Evolutionary conservation across 2,329 filamentous ascomycete genomes (phyloP), one percentile per base, ranked within the genome.

Genomic region (Balansia obtecta): DNA sequence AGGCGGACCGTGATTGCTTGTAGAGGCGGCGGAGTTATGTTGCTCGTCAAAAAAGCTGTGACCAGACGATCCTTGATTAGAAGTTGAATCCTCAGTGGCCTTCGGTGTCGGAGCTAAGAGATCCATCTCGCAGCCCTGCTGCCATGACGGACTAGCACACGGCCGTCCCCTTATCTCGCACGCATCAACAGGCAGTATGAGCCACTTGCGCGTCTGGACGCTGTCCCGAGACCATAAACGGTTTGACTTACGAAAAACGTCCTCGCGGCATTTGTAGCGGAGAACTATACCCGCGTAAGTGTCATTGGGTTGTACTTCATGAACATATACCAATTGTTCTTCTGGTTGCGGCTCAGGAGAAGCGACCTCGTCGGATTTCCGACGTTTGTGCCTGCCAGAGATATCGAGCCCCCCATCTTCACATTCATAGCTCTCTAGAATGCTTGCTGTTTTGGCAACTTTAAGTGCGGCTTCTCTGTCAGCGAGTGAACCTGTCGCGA

Each of bases 211-310:
- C 45, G 83, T 80, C 64, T 96, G 91, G 37, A 97, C 85, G 55
- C 82, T 88, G 63, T 97, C 93, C 55, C 89, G 88, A 7, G 89
- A 88, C 93, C 93, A 98, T 61, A 98, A 82, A 11, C 93, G 82
- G 64, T 98, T 98, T 39, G 88, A 83, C 63, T 87, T 93, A 52
- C 88, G 79, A 56, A 98, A 83, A 2, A 85, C 77, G 45, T 90
- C 85, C 50, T 89, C 82, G 55, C 86, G 80, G 64, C 91, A 97
- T 59, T 87, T 85, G 67, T 94, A 98, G 59, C 84, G 86, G 56
- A 98, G 83, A 48, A 93, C 85, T 47, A 98, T 82, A 2, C 93
- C 91, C 1, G 90, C 89, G 58, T 97, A 82, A 1, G 89, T 97
- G 68, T 98, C 93, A 43, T 79, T 79, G 13, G 83, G 79, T 58